These are phyloP conservation scores for Paxillus rubicundulus DNA, from an alignment of 768 basidiomycete species.

Conservation along the genomic window DNA sequence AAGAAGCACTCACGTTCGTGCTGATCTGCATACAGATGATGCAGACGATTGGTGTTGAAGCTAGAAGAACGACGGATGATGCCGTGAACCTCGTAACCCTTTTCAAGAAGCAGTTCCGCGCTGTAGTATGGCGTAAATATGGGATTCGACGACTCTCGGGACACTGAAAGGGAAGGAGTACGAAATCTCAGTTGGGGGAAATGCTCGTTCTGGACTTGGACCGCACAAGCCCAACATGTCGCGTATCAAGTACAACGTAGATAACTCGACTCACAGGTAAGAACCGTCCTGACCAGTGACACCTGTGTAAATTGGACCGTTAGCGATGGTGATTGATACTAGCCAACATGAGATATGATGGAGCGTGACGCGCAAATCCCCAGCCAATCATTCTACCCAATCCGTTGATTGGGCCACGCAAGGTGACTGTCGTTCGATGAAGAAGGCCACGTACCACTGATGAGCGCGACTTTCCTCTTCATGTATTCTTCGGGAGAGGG, in stretches of 20 bases:
- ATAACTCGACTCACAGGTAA: constrained; percentile 66
- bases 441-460: constrained; percentile 62
- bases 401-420: background rate
- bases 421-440: background rate
- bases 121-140: constrained; percentile 36
- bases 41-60: constrained; percentile 95
- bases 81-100: constrained; percentile 91
- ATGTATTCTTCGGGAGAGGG: constrained; percentile 80
- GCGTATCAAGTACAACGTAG: background rate
- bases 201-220: background rate
- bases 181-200: background rate
- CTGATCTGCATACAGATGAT: constrained; percentile 90
- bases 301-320: constrained; percentile 44
- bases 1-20: constrained; percentile 69
- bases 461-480: constrained; percentile 90
- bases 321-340: constrained; percentile 3
- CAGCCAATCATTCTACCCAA: background rate
- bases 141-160: background rate
- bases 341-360: background rate
- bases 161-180: background rate
- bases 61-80: constrained; percentile 97
- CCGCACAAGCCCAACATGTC: background rate
- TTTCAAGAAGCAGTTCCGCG: constrained; percentile 77
- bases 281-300: constrained; percentile 97
- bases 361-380: constrained; percentile 1